Conservation (phyloP, 768 basidiomycete genomes). For the Termitomyces sp. region DNA sequence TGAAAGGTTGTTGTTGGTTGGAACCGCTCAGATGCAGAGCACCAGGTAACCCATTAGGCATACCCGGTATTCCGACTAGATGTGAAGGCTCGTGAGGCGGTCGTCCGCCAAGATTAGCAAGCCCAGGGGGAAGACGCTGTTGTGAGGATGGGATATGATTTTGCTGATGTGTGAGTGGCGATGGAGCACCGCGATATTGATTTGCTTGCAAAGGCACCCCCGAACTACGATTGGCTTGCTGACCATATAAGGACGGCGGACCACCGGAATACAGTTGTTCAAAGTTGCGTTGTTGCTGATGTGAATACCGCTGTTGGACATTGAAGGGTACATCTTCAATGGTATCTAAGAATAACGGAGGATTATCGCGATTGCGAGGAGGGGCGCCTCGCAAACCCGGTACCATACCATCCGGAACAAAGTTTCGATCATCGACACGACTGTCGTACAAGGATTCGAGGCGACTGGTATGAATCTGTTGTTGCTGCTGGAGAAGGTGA, state of each 20-base stretch:
- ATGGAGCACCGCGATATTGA: slow-evolving; percentile 66
- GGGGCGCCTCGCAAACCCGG: slow-evolving; percentile 71
- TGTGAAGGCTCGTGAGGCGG: slow-evolving; percentile 77
- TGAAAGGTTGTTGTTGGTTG: slow-evolving; percentile 42
- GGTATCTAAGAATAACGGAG: slow-evolving; percentile 48
- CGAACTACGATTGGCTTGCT: slow-evolving; percentile 50
- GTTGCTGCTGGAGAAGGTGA: slow-evolving; percentile 33
- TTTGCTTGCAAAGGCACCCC: slow-evolving; percentile 52
- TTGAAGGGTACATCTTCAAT: slow-evolving; percentile 57
- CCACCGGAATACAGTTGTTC: slow-evolving; percentile 54
- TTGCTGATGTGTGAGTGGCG: slow-evolving; percentile 47
- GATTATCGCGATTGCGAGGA: slow-evolving; percentile 53
- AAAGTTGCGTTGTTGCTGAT: slow-evolving; percentile 42
- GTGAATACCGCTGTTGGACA: slow-evolving; percentile 50
- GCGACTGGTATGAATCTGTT: slow-evolving; percentile 36
- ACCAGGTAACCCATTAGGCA: slow-evolving; percentile 39
- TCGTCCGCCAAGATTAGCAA: slow-evolving; percentile 77
- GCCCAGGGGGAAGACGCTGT: slow-evolving; percentile 71
- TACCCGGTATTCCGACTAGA: slow-evolving; percentile 45
- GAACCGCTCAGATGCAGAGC: slow-evolving; percentile 40
- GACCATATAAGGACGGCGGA: slow-evolving; percentile 41
- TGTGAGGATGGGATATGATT: slow-evolving; percentile 37
- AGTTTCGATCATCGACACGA: slow-evolving; percentile 67
- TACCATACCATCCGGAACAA: slow-evolving; percentile 82
- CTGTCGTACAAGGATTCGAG: slow-evolving; percentile 70